A percentile compares a stretch with the other conserved stretches of the same genome.
These are phyloP conservation scores for Malbranchea cinnamomea DNA, from an alignment of 2,329 filamentous ascomycete genomes.

Conservation along the genomic window DNA sequence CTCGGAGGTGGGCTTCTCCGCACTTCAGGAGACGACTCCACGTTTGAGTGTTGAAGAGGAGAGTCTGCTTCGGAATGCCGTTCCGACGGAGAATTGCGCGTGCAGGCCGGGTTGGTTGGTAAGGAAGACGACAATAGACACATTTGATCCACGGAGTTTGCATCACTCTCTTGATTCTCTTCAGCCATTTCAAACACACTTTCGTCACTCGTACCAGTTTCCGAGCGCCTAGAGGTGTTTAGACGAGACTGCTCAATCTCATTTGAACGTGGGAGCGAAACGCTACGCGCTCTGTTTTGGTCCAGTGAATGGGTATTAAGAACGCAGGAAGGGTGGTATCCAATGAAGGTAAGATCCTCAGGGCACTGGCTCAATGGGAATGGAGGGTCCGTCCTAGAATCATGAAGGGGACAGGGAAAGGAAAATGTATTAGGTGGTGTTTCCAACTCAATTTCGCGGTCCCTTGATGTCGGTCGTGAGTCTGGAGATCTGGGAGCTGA, in stretches of 20 bases:
- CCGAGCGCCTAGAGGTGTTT: no score
- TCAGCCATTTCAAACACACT: no score
- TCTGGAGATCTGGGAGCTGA: no score
- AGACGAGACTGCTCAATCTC: no score
- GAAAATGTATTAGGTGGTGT: slow-evolving; percentile 6
- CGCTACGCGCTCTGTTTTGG: not conserved
- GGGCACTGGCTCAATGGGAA: slow-evolving; percentile 4
- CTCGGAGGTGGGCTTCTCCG: slow-evolving; percentile 10
- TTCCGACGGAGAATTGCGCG: no score
- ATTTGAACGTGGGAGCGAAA: slow-evolving; percentile 5
- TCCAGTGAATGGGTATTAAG: not conserved
- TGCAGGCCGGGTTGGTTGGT: no score
- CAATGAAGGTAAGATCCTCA: slow-evolving; percentile 14
- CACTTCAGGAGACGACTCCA: not conserved
- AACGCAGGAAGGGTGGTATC: slow-evolving; percentile 12
- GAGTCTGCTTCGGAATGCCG: not conserved
- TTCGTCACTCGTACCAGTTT: no score
- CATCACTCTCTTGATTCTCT: no score
- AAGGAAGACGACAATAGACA: no score
- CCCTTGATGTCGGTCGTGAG: slow-evolving; percentile 4
- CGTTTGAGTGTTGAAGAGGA: not conserved
- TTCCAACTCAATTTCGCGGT: slow-evolving; percentile 12
- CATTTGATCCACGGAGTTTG: no score
- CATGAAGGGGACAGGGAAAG: slow-evolving; percentile 6
- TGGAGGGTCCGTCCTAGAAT: slow-evolving; percentile 2